Percentiles rank a stretch among this genome's conserved stretches.
Conservation (phyloP, 331 rosid species). For the Rosa hybrid region DNA sequence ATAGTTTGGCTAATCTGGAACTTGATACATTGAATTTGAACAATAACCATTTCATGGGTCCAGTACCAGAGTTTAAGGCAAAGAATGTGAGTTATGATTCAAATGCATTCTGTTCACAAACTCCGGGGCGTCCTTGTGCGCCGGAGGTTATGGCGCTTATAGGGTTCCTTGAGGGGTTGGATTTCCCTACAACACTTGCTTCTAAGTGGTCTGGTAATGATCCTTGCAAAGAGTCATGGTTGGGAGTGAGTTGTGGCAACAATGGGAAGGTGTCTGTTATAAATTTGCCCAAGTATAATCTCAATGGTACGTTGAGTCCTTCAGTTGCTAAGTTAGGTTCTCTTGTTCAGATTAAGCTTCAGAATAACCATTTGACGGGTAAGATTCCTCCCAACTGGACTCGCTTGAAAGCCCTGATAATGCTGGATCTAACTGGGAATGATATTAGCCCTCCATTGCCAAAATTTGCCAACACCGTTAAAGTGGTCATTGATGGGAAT, state of each 20-base stretch:
- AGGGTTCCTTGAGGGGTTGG: constrained; percentile 62
- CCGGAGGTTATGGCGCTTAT: constrained; percentile 73
- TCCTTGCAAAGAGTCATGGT: constrained; percentile 68
- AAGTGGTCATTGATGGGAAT: constrained; percentile 49
- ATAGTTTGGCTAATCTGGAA: constrained; percentile 51
- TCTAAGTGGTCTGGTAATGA: constrained; percentile 70
- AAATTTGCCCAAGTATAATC: constrained; percentile 57
- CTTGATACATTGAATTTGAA: constrained; percentile 62
- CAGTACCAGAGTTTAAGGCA: constrained; percentile 67
- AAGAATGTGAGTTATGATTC: constrained; percentile 18
- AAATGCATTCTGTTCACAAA: constrained; percentile 53
- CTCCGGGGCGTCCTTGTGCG: constrained; percentile 53
- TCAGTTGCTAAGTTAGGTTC: constrained; percentile 69
- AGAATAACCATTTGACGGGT: constrained; percentile 59
- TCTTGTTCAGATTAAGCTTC: constrained; percentile 56
- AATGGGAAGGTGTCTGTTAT: constrained; percentile 55
- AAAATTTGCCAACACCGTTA: constrained; percentile 47
- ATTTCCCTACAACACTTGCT: constrained; percentile 61
- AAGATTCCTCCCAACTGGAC: constrained; percentile 72
- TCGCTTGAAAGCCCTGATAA: constrained; percentile 47
- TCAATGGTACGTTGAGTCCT: constrained; percentile 79
- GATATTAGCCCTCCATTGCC: constrained; percentile 84
- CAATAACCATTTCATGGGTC: constrained; percentile 83
- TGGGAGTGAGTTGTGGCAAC: constrained; percentile 63
- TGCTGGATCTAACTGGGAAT: constrained; percentile 77